Evolutionary conservation across 768 basidiomycete genomes (phyloP).

Genomic region (Panellus pusillus): DNA sequence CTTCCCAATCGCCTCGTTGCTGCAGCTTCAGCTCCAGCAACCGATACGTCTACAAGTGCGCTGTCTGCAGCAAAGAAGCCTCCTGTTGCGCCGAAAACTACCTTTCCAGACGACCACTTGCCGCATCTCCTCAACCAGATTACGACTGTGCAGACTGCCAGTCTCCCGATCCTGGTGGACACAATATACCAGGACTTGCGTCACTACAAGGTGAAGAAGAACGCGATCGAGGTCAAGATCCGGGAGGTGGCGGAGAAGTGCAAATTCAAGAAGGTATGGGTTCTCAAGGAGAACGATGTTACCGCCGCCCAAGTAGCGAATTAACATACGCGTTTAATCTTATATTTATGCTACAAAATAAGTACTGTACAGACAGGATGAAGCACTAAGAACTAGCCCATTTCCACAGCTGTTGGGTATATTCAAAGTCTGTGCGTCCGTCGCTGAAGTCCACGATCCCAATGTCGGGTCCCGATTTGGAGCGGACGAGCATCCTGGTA

Average conservation of each 20-base stretch:
- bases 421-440: conserved; percentile 35
- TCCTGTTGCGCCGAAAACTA: conserved; percentile 45
- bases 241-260: conserved; percentile 75
- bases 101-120: conserved; percentile 70
- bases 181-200: conserved; percentile 70
- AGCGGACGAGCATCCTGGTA: conserved; percentile 68
- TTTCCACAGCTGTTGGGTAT: conserved; percentile 45
- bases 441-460: conserved; percentile 40
- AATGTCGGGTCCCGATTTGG: conserved; percentile 44
- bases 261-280: conserved; percentile 73
- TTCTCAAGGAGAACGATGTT: conserved; percentile 50
- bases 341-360: conserved; percentile 3
- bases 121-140: conserved; percentile 65
- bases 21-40: conserved; percentile 13
- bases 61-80: conserved; percentile 19
- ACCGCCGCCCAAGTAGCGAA: conserved; percentile 2
- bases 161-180: conserved; percentile 67
- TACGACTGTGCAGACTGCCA: conserved; percentile 56
- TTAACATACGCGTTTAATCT: neutral
- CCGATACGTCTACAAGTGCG: conserved; percentile 17
- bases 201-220: conserved; percentile 76
- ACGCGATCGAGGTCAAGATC: conserved; percentile 79
- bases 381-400: conserved; percentile 39
- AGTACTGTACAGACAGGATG: conserved; percentile 20
- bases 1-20: conserved; percentile 39